Percentiles rank a stretch among this genome's conserved stretches.
Conservation (phyloP, 1,284 basidiomycete species). For the Coriolopsis trogii region DNA sequence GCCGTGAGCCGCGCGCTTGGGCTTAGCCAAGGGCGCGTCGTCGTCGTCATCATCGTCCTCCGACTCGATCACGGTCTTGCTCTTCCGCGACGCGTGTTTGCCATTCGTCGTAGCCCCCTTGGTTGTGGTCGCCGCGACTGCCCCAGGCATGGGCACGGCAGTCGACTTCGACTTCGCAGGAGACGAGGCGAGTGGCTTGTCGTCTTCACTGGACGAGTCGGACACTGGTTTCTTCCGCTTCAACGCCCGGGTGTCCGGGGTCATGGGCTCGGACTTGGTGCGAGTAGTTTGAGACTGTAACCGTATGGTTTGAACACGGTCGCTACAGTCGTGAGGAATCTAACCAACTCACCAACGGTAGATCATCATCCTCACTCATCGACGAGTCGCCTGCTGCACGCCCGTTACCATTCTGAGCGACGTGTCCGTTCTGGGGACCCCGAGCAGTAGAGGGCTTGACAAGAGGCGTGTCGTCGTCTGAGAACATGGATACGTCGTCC, state of each 20-base stretch:
- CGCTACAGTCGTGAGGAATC: background rate
- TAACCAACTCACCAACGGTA: conserved; percentile 62
- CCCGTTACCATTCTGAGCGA: conserved; percentile 49
- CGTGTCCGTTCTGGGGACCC: conserved; percentile 32
- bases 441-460: conserved; percentile 34
- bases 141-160: conserved; percentile 46
- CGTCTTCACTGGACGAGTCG: conserved; percentile 69
- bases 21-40: conserved; percentile 31
- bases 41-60: conserved; percentile 38
- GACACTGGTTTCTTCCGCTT: conserved; percentile 64
- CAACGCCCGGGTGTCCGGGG: conserved; percentile 44
- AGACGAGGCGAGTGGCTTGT: conserved; percentile 71
- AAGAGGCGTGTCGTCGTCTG: conserved; percentile 74
- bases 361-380: conserved; percentile 68
- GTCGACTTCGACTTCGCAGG: conserved; percentile 55
- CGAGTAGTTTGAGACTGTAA: conserved; percentile 43
- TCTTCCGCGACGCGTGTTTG: conserved; percentile 38
- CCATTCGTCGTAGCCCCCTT: conserved; percentile 34
- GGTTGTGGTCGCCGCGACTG: conserved; percentile 40
- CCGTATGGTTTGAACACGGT: conserved; percentile 31
- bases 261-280: conserved; percentile 47
- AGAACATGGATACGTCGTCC: conserved; percentile 50
- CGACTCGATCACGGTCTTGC: conserved; percentile 33
- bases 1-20: conserved; percentile 32
- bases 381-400: conserved; percentile 45